Base-by-base conservation (phyloP, 2,329 filamentous ascomycete species). In the Hymenoscyphus scutula region DNA sequence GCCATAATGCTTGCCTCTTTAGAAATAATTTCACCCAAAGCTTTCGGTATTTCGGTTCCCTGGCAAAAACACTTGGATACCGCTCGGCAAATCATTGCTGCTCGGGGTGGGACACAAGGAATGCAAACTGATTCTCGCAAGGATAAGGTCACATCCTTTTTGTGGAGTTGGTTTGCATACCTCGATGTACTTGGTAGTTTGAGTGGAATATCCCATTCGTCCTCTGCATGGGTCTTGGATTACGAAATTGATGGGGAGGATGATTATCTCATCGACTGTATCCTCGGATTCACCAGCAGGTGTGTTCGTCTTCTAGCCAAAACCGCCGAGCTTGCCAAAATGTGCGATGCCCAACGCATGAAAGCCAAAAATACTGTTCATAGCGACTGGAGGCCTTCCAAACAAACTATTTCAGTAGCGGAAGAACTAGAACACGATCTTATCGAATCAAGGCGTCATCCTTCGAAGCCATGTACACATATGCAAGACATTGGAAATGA, bases 1-100 rank as follows among this genome's bases (percentile, higher is more conserved):
- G 89, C 91, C 7, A 92, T 96, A 65, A 92, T 95, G 89, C 82
- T 96, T 54, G 85, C 90, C 0, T 93, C 90, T 1, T 79, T 95
- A 23, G 90, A 95, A 71, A 94, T 95, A 62, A 88, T 95, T 57
- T 92, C 89, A 0, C 91, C 91, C 0, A 89, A 88, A 62, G 89
- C 89, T 0, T 94, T 95, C 71, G 90, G 89, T 60, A 87, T 91
- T n/a, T 82, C 85, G 0, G 89, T 94, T 59, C 83, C 89, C 0
- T 96, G 91, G 91, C 90, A 92, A 72, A 84, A 83, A 58, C 91
- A 96, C 74, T 81, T 96, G 1, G 85, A 85, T 61, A 84, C 92
- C 59, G 91, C 91, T 1, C 85, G 91, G 2, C 84, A 89, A 69
- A 85, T 96, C 68, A 92, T 94, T 69, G 79, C 86, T 15, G 83